Percentiles rank a stretch among this genome's conserved stretches.
Evolutionary conservation across 495 filamentous ascomycete genomes (phyloP).

Genomic region (Neurospora sp.): DNA sequence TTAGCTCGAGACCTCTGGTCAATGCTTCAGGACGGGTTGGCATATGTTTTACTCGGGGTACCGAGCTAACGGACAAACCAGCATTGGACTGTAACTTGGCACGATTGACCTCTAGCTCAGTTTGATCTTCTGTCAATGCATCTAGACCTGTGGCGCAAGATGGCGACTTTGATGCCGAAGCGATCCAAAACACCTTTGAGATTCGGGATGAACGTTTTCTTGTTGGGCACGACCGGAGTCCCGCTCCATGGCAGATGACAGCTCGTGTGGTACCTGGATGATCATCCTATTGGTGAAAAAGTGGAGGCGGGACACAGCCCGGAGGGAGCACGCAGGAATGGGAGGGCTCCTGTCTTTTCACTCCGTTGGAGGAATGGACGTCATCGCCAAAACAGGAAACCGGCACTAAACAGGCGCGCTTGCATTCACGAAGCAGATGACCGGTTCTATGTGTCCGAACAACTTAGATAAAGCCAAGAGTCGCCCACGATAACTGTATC

Average conservation of each 20-base stretch:
- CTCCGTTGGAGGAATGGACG: neutral
- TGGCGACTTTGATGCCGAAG: neutral
- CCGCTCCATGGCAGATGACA: neutral
- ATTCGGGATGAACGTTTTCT: neutral
- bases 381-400: conserved; percentile 5
- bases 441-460: neutral
- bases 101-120: neutral
- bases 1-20: neutral
- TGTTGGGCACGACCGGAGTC: neutral
- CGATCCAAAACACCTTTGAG: neutral
- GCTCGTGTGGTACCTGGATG: neutral
- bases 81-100: neutral
- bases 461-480: neutral
- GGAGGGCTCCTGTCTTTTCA: neutral
- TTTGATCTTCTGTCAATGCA: neutral
- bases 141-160: neutral
- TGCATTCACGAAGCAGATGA: conserved; percentile 1
- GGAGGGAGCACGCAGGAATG: neutral
- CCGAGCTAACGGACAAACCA: neutral
- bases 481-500: neutral
- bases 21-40: neutral
- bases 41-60: neutral
- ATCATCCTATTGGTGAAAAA: neutral
- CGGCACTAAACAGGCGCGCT: neutral
- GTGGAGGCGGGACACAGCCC: neutral